A percentile compares a stretch with the other conserved stretches of the same genome.
Conservation (phyloP, 805 yeast species). For the Cyberlindnera maclurae region DNA sequence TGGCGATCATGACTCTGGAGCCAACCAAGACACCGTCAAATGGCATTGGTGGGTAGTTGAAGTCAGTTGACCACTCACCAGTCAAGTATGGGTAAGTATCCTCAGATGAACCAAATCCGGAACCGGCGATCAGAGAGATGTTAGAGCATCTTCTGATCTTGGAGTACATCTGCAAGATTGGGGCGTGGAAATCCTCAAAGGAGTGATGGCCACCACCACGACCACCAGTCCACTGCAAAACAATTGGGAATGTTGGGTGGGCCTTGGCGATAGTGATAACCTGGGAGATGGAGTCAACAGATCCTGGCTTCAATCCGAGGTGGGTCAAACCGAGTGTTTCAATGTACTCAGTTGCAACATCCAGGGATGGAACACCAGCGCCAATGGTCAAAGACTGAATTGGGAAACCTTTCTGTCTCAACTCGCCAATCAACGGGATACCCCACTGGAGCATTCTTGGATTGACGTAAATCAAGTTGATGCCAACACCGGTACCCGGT, state of each 20-base stretch:
- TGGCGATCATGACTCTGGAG: conserved; percentile 95
- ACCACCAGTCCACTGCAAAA: conserved; percentile 99
- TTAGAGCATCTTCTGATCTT: conserved; percentile 87
- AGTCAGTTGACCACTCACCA: conserved; percentile 89
- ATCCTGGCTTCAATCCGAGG: conserved; percentile 96
- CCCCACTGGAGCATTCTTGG: conserved; percentile 99
- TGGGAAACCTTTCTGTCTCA: conserved; percentile 91
- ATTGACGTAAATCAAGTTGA: conserved; percentile 90
- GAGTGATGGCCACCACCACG: conserved; percentile 99
- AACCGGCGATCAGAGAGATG: conserved; percentile 90
- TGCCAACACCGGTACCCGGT: conserved; percentile 87
- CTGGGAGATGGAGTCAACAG: conserved; percentile 84
- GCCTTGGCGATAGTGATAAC: conserved; percentile 88
- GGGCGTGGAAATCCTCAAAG: conserved; percentile 98
- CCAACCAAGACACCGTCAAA: conserved; percentile 96
- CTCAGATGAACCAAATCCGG: conserved; percentile 95
- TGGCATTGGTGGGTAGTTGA: conserved; percentile 96
- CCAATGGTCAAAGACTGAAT: conserved; percentile 94
- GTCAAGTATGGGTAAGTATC: conserved; percentile 97
- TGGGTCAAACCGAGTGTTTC: conserved; percentile 87
- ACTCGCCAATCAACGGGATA: conserved; percentile 85
- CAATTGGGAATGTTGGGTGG: conserved; percentile 94
- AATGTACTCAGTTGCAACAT: conserved; percentile 95
- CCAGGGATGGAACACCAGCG: conserved; percentile 98
- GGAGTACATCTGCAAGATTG: conserved; percentile 91